Evolutionary conservation across 805 yeast genomes (phyloP).

Genomic region (Lipomyces kockii): DNA sequence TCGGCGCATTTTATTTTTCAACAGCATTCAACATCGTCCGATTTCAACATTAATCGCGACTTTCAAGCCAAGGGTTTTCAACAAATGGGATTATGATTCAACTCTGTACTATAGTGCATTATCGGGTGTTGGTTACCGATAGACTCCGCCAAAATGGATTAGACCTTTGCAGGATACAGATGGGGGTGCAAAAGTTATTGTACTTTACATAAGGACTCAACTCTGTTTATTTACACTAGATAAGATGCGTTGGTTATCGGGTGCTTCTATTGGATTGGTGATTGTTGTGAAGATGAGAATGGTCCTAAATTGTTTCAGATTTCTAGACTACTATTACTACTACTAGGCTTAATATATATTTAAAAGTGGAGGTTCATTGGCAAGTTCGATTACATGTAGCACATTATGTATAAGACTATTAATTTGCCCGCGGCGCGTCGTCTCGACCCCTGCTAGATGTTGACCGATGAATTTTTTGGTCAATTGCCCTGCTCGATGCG

Average conservation of each 20-base stretch:
- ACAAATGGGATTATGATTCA: constrained; percentile 6
- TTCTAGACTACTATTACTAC: too few relatives aligned
- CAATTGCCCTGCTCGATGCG: too few relatives aligned
- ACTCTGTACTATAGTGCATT: constrained; percentile 12
- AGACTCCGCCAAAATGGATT: background rate
- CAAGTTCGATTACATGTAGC: too few relatives aligned
- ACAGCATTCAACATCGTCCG: constrained; percentile 5
- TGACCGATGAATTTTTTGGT: too few relatives aligned
- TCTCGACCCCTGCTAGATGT: too few relatives aligned
- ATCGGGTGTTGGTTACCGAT: background rate
- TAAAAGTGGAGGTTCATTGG: too few relatives aligned
- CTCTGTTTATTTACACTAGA: background rate
- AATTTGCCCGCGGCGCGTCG: too few relatives aligned
- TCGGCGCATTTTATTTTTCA: background rate
- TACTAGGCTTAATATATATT: too few relatives aligned
- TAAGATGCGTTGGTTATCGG: background rate
- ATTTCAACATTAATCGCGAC: constrained; percentile 7
- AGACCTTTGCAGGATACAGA: background rate
- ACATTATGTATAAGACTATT: too few relatives aligned
- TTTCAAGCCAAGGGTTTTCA: background rate
- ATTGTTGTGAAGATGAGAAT: too few relatives aligned
- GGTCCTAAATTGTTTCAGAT: too few relatives aligned
- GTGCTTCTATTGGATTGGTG: too few relatives aligned
- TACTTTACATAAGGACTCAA: background rate
- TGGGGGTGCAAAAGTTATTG: background rate